These are phyloP conservation scores for Ramicandelaber brevisporus DNA, from an alignment of 192 early-diverging fungal species.

Conservation along the genomic window DNA sequence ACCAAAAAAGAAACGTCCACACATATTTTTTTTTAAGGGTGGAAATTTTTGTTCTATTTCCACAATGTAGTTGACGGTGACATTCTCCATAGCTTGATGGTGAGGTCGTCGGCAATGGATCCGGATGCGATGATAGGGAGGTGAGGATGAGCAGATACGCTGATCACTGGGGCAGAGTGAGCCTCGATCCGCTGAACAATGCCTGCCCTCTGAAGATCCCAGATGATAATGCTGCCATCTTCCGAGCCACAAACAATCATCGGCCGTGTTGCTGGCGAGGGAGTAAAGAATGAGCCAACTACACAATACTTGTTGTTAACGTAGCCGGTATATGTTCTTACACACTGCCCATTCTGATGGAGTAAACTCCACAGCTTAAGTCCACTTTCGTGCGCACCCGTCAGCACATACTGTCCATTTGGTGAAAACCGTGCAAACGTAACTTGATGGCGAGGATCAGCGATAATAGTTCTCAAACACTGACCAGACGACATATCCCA, in stretches of 20 bases:
- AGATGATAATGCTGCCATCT: conserved; percentile 83
- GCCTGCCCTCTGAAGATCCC: conserved; percentile 90
- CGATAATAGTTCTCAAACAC: conserved; percentile 88
- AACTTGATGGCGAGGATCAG: conserved; percentile 88
- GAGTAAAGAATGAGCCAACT: conserved; percentile 83
- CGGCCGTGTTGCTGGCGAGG: conserved; percentile 55
- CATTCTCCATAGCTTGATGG: conserved; percentile 77
- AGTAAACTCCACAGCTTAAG: conserved; percentile 85
- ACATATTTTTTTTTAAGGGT: too few relatives aligned
- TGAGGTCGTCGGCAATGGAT: conserved; percentile 70
- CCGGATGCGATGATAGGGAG: conserved; percentile 89
- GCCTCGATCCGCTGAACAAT: conserved; percentile 84
- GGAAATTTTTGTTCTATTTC: too few relatives aligned
- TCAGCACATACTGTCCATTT: conserved; percentile 95
- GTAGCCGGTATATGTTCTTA: conserved; percentile 89
- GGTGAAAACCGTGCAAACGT: conserved; percentile 97
- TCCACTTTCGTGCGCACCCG: conserved; percentile 79
- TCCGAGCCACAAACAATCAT: conserved; percentile 95
- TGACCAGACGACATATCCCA: conserved; percentile 98
- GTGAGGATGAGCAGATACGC: conserved; percentile 81
- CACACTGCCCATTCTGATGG: conserved; percentile 78
- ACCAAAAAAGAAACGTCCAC: too few relatives aligned
- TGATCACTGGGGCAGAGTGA: conserved; percentile 77
- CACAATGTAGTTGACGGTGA: too few relatives aligned
- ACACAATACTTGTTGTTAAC: conserved; percentile 77